Percentiles rank a stretch among this genome's conserved stretches.
These are phyloP conservation scores for Aaosphaeria arxii DNA, from an alignment of 2,329 filamentous ascomycete genomes.

Conservation along the genomic window DNA sequence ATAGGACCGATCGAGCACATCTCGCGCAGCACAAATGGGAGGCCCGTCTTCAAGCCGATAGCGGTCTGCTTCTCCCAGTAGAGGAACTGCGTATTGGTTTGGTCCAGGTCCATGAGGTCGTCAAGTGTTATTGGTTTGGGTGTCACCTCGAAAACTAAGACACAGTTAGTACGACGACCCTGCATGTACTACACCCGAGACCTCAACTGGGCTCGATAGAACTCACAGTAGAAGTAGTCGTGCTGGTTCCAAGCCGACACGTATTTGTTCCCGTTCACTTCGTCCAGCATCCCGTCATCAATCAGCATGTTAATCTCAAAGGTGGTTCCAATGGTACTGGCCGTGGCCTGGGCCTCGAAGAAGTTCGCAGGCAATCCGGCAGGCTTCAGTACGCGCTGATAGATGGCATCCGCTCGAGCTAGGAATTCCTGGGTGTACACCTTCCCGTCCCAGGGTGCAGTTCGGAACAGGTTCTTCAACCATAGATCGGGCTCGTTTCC, in stretches of 20 bases:
- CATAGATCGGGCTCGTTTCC: slow-evolving; percentile 46
- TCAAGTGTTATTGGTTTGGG: slow-evolving; percentile 43
- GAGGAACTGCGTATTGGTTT: slow-evolving; percentile 47
- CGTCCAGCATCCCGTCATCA: slow-evolving; percentile 35
- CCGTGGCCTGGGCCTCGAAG: slow-evolving; percentile 50
- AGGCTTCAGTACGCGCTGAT: slow-evolving; percentile 45
- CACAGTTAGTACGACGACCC: slow-evolving; percentile 9
- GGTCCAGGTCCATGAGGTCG: slow-evolving; percentile 45
- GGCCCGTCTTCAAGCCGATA: slow-evolving; percentile 40
- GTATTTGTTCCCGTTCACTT: slow-evolving; percentile 36
- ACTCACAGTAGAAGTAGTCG: slow-evolving; percentile 51
- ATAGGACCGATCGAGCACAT: slow-evolving; percentile 52
- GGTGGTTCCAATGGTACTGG: slow-evolving; percentile 51
- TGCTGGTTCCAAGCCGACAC: slow-evolving; percentile 52
- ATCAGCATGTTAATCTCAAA: slow-evolving; percentile 46
- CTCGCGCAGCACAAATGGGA: slow-evolving; percentile 51
- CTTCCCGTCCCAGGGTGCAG: slow-evolving; percentile 42
- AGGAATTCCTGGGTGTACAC: slow-evolving; percentile 47
- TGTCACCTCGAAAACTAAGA: slow-evolving; percentile 45
- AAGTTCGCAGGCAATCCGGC: slow-evolving; percentile 40
- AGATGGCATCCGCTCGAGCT: slow-evolving; percentile 43
- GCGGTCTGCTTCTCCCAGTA: slow-evolving; percentile 46
- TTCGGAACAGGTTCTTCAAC: slow-evolving; percentile 45
- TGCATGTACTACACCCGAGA: neutral
- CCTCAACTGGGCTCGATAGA: neutral